Evolutionary conservation across 768 basidiomycete species (phyloP).

Genomic region (Fomitopsis serialis): DNA sequence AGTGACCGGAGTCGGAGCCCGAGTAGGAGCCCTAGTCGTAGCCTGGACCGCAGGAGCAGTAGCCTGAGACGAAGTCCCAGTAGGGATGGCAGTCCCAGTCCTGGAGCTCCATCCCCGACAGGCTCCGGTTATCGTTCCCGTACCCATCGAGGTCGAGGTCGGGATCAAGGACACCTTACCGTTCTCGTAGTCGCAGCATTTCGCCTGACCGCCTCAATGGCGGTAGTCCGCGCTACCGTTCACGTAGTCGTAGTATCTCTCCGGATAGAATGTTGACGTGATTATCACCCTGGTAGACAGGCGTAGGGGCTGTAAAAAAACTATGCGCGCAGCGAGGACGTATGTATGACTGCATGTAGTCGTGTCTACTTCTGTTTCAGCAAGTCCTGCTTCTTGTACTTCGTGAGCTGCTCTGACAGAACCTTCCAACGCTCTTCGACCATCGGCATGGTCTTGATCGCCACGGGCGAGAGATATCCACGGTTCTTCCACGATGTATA

Average conservation of each 20-base stretch:
- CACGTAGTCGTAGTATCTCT: constrained; percentile 33
- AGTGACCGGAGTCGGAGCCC: constrained; percentile 36
- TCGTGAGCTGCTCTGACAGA: constrained; percentile 55
- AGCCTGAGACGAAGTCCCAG: constrained; percentile 11
- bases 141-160: constrained; percentile 50
- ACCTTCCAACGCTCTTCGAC: constrained; percentile 67
- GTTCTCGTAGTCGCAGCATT: constrained; percentile 55
- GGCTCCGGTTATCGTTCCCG: constrained; percentile 61
- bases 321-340: too few relatives aligned
- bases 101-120: constrained; percentile 35
- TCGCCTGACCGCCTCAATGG: constrained; percentile 38
- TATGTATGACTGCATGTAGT: too few relatives aligned
- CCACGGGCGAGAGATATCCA: constrained; percentile 64
- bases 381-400: constrained; percentile 39
- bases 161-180: constrained; percentile 31
- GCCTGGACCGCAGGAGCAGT: constrained; percentile 17
- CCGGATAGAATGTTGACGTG: constrained; percentile 5
- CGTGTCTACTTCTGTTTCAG: constrained; percentile 31
- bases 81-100: not conserved
- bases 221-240: constrained; percentile 17
- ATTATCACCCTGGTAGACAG: not conserved
- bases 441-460: constrained; percentile 53
- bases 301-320: not conserved
- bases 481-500: constrained; percentile 70
- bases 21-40: constrained; percentile 27